Evolutionary conservation across 441 rosid species (phyloP).

Genomic region (Pelargonium citronellum): DNA sequence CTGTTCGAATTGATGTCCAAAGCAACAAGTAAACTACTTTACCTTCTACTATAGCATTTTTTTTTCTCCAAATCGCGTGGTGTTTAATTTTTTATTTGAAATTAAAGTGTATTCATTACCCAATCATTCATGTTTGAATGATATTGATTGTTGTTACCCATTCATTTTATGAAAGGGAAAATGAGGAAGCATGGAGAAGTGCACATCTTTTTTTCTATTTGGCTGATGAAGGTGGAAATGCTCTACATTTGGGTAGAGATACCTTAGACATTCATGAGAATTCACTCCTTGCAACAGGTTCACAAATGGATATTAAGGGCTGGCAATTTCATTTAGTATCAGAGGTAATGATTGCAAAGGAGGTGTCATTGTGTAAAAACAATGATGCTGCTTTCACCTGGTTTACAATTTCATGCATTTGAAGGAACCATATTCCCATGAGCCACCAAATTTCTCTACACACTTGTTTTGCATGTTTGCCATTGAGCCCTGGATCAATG

Average conservation of each 20-base stretch:
- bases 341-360: slow-evolving; percentile 40
- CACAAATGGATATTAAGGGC: slow-evolving; percentile 57
- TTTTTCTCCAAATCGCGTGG: background rate
- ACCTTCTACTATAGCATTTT: slow-evolving; percentile 15
- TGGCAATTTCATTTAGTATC: slow-evolving; percentile 90
- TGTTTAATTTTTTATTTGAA: background rate
- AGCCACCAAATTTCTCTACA: slow-evolving; percentile 8
- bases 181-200: slow-evolving; percentile 44
- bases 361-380: slow-evolving; percentile 9
- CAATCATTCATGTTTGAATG: slow-evolving; percentile 10
- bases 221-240: slow-evolving; percentile 82
- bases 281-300: slow-evolving; percentile 84
- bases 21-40: slow-evolving; percentile 43
- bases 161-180: slow-evolving; percentile 34
- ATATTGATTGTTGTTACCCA: slow-evolving; percentile 8
- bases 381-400: background rate
- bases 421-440: slow-evolving; percentile 12
- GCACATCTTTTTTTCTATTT: slow-evolving; percentile 85
- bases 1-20: slow-evolving; percentile 58
- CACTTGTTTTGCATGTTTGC: slow-evolving; percentile 13
- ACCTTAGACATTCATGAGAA: slow-evolving; percentile 32
- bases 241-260: slow-evolving; percentile 49
- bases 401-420: slow-evolving; percentile 6
- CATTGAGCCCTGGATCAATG: background rate
- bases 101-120: background rate